Conservation (phyloP, 106 monocot species). For the Dioscorea alata region DNA sequence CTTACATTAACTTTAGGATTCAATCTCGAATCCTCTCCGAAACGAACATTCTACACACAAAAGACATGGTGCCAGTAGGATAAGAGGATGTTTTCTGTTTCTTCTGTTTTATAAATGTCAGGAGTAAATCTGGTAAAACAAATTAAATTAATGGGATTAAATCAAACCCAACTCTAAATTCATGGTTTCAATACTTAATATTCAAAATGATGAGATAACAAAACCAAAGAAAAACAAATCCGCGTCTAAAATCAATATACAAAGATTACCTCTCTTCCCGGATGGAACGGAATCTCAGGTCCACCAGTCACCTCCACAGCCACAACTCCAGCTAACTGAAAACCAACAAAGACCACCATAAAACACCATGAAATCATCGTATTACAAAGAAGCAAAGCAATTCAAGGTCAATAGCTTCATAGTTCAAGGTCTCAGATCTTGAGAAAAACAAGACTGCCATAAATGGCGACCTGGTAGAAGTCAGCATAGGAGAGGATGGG, state of each 20-base stretch:
- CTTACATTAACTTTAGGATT: too few species aligned
- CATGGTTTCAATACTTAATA: background rate
- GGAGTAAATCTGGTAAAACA: background rate
- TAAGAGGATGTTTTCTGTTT: too few species aligned
- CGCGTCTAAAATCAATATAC: background rate
- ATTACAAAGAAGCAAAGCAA: too few species aligned
- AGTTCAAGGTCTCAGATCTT: too few species aligned
- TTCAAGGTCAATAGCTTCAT: too few species aligned
- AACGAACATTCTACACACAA: too few species aligned
- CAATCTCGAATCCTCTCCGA: too few species aligned
- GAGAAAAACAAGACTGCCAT: background rate
- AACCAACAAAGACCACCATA: background rate
- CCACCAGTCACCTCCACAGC: slow-evolving; percentile 17
- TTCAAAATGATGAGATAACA: too few species aligned
- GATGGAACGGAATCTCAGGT: slow-evolving; percentile 9
- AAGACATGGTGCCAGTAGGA: too few species aligned
- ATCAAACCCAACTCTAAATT: background rate
- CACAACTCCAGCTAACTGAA: slow-evolving; percentile 19
- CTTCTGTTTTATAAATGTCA: too few species aligned
- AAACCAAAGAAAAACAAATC: too few species aligned
- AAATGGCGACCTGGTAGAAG: slow-evolving; percentile 66
- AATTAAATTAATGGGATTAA: background rate
- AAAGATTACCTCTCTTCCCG: slow-evolving; percentile 9
- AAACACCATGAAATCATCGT: too few species aligned
- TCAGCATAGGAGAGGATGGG: slow-evolving; percentile 83